Percentiles rank a stretch among this genome's conserved stretches.
phyloP scores from a whole-genome alignment of 2,329 filamentous ascomycete species.

The Coniochaeta prunicola region DNA sequence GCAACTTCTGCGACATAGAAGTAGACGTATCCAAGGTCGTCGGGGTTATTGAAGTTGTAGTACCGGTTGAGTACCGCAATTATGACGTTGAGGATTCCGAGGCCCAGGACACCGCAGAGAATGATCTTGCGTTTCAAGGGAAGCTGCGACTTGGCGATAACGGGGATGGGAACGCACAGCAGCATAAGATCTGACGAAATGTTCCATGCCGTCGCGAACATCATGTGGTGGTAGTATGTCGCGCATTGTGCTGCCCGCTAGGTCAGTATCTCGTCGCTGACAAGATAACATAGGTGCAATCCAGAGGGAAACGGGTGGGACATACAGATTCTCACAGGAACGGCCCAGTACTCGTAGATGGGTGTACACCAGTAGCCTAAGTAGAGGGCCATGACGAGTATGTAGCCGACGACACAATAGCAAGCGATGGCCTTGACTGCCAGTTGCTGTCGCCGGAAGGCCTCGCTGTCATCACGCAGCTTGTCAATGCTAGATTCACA shows the following conservation, averaged over 20 bases:
- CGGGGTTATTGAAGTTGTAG: slow-evolving; percentile 51
- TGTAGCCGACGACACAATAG: slow-evolving; percentile 36
- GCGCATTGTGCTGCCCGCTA: slow-evolving; percentile 29
- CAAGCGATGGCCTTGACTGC: slow-evolving; percentile 32
- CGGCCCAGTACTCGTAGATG: slow-evolving; percentile 42
- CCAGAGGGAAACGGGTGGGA: not conserved
- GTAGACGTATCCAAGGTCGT: slow-evolving; percentile 47
- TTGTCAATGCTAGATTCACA: not conserved
- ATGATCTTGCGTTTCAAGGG: slow-evolving; percentile 38
- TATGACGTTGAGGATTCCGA: slow-evolving; percentile 44
- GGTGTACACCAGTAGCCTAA: slow-evolving; percentile 47
- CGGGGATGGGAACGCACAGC: slow-evolving; percentile 35
- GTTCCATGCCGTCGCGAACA: slow-evolving; percentile 38
- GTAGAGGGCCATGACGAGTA: slow-evolving; percentile 42
- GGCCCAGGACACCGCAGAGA: slow-evolving; percentile 45
- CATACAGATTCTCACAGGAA: slow-evolving; percentile 31
- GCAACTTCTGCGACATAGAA: slow-evolving; percentile 55
- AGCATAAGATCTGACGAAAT: slow-evolving; percentile 37
- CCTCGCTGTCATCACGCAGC: slow-evolving; percentile 8
- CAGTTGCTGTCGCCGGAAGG: slow-evolving; percentile 22
- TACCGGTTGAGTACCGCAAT: slow-evolving; percentile 54
- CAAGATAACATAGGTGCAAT: not conserved
- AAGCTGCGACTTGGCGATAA: slow-evolving; percentile 32
- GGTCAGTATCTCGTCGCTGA: slow-evolving; percentile 4
- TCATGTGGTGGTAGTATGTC: slow-evolving; percentile 38